Evolutionary conservation across 1,139 yeast species (phyloP).

Genomic region (Scheffersomyces insectosa): DNA sequence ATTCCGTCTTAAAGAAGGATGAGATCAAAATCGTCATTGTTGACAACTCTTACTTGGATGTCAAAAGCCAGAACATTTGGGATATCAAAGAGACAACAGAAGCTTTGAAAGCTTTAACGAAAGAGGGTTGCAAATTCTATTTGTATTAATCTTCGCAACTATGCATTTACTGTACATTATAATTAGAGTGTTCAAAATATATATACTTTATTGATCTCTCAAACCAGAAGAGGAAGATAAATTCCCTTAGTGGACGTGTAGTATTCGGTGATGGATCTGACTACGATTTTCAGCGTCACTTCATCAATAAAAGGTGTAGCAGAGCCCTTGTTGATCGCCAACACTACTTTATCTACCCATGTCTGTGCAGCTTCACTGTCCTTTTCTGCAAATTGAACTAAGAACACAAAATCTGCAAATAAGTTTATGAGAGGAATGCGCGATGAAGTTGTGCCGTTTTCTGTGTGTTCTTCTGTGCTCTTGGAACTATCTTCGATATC

Average conservation of each 20-base stretch:
- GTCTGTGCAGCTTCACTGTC: conserved; percentile 4
- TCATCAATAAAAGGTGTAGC: conserved; percentile 11
- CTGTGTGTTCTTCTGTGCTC: neutral
- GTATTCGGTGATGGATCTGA: conserved; percentile 28
- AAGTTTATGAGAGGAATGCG: neutral
- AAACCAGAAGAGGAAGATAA: conserved; percentile 37
- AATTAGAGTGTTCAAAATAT: neutral
- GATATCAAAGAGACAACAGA: conserved; percentile 52
- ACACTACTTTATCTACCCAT: too few relatives aligned
- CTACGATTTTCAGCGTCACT: conserved; percentile 14
- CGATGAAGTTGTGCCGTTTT: neutral
- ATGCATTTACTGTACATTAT: neutral
- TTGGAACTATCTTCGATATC: neutral
- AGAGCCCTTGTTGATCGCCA: too few relatives aligned
- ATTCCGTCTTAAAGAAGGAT: conserved; percentile 38
- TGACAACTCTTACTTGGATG: conserved; percentile 64
- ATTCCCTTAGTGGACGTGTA: conserved; percentile 32
- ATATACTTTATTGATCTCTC: conserved; percentile 1
- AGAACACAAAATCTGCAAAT: conserved; percentile 26
- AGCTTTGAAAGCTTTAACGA: conserved; percentile 42
- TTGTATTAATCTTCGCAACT: conserved; percentile 33
- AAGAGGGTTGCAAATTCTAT: conserved; percentile 48
- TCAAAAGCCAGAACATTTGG: conserved; percentile 64
- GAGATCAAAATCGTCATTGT: conserved; percentile 60
- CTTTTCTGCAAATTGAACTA: conserved; percentile 22